Evolutionary conservation across 2,329 filamentous ascomycete genomes (phyloP), one percentile per base, ranked within the genome.

Genomic region (Ophiostoma triangulosporum): DNA sequence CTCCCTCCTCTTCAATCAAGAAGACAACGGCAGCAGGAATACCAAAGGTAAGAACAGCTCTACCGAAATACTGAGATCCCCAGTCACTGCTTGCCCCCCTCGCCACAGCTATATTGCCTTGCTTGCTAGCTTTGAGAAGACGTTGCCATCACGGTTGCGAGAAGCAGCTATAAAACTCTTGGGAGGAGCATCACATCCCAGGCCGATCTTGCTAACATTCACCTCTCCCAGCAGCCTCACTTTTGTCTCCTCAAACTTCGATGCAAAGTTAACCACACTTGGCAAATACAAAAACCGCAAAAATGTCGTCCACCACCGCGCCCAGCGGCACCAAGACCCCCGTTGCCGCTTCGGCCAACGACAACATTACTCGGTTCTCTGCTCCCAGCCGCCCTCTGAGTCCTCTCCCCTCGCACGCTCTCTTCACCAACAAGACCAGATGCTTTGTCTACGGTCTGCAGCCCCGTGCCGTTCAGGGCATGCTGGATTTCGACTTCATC

Each of bases 401-500:
- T 78, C 93, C 93, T 63, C 83, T 85, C 59, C 84, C 88, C 62
- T 78, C 82, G 66, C 88, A 96, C 73, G 86, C 87, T 58, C 88
- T 98, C 67, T 98, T 97, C 84, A 93, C 93, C 80, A 83, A 90
- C 74, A 98, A 97, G 87, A 97, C 93, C 69, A 81, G 93, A 91
- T 97, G 93, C 79, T 95, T 98, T 70, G 93, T 98, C 73, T 98
- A 98, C 75, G 93, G 93, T 71, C 88, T 98, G 68, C 93, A 98
- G 77, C 91, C 93, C 67, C 84, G 90, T 71, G 86, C 87, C 63
- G 86, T 90, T 62, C 86, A 90, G 75, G 86, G 86, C 69, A 90
- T 90, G 85, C 86, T 98, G 69, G 93, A 98, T 73, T 98, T 98
- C 71, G 93, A 98, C 79, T 98, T 97, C 81, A 98, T 98, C 76